phyloP scores from a whole-genome alignment of 805 yeast genomes.

The Yamadazyma olivae region DNA sequence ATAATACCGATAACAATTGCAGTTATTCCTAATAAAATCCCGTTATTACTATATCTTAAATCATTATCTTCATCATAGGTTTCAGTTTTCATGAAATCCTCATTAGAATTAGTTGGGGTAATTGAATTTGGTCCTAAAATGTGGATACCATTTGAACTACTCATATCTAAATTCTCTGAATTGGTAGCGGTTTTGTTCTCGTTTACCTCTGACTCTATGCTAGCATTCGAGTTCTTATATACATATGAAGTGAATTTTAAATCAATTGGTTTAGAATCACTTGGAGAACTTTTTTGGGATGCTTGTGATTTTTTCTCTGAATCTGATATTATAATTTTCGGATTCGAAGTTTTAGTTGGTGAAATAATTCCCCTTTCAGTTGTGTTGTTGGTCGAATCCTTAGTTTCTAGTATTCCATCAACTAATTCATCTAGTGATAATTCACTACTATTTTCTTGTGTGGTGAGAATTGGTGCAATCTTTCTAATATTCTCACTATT shows the following conservation, averaged over 20 bases:
- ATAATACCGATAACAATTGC: slow-evolving; percentile 7
- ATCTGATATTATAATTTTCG: too few relatives aligned
- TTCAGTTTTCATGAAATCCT: neutral
- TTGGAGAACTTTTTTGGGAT: neutral
- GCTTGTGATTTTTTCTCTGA: too few relatives aligned
- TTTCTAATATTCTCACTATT: neutral
- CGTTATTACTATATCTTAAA: slow-evolving; percentile 6
- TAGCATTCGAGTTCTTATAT: too few relatives aligned
- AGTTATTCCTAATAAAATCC: slow-evolving; percentile 5
- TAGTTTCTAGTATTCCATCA: too few relatives aligned
- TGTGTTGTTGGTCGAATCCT: neutral
- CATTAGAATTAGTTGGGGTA: neutral
- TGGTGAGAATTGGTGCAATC: neutral
- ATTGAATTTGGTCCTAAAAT: too few relatives aligned
- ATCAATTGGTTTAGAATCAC: neutral
- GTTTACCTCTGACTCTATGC: neutral
- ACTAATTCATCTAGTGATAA: neutral
- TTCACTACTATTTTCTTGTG: neutral
- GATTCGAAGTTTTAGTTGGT: neutral
- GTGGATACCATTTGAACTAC: neutral
- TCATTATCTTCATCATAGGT: slow-evolving; percentile 7
- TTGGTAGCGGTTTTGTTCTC: neutral
- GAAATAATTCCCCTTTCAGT: neutral
- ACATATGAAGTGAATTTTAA: too few relatives aligned
- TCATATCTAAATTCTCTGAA: neutral